Evolutionary conservation across 306 rosid species (phyloP).

Genomic region (Prunus padus): DNA sequence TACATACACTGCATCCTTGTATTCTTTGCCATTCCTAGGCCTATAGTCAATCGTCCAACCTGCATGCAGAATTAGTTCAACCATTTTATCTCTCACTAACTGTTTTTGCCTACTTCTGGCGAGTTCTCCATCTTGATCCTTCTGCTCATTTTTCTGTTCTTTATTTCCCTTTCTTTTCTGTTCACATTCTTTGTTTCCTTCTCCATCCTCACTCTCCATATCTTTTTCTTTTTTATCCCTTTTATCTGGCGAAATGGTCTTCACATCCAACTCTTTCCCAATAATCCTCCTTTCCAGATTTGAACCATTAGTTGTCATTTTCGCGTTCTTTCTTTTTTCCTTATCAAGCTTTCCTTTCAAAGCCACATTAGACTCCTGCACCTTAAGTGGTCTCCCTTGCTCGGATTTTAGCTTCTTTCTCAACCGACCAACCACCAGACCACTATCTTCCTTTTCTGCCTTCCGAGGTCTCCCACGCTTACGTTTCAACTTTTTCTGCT

Average conservation of each 20-base stretch:
- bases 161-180: conserved; percentile 10
- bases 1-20: conserved; percentile 83
- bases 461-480: conserved; percentile 50
- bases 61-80: conserved; percentile 56
- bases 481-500: conserved; percentile 21
- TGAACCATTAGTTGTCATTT: conserved; percentile 25
- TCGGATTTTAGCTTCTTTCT: conserved; percentile 19
- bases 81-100: conserved; percentile 66
- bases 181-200: conserved; percentile 8
- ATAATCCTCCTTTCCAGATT: conserved; percentile 29
- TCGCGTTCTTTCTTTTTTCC: conserved; percentile 24
- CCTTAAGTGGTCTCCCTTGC: conserved; percentile 18
- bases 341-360: conserved; percentile 23
- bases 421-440: conserved; percentile 5
- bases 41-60: conserved; percentile 88
- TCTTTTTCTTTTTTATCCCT: conserved; percentile 20
- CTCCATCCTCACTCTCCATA: conserved; percentile 23
- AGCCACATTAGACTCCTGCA: conserved; percentile 25
- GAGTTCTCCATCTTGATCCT: conserved; percentile 22
- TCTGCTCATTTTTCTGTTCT: not conserved
- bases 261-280: conserved; percentile 23
- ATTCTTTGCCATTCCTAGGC: conserved; percentile 55
- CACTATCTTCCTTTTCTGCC: conserved; percentile 7
- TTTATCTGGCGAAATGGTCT: conserved; percentile 29
- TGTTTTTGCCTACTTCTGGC: conserved; percentile 35